Evolutionary conservation across 2,329 filamentous ascomycete species (phyloP).

Genomic region (Tolypocladium sp.): DNA sequence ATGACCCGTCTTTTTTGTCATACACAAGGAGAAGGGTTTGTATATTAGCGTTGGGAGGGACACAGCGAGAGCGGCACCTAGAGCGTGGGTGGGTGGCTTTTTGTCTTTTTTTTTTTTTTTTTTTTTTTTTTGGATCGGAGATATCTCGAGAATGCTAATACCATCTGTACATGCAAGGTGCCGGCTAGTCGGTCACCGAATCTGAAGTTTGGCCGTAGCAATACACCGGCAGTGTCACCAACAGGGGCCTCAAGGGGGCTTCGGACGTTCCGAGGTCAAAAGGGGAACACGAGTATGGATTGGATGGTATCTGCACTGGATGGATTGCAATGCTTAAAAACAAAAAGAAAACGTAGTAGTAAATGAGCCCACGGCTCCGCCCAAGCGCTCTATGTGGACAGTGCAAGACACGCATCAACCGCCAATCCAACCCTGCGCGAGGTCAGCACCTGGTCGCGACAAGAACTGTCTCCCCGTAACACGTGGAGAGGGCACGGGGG

Average conservation of each 20-base stretch:
- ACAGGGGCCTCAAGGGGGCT: not conserved
- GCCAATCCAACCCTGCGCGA: constrained; percentile 64
- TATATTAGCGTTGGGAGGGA: not conserved
- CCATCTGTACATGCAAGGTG: not conserved
- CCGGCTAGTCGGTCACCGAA: not conserved
- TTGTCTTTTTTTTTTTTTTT: not conserved
- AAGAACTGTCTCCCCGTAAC: too few species aligned
- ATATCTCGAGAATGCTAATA: not conserved
- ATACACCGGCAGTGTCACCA: not conserved
- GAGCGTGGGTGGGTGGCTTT: not conserved
- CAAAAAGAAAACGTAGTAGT: not conserved
- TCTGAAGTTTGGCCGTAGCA: too few species aligned
- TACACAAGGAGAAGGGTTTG: not conserved
- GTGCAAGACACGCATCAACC: constrained; percentile 76
- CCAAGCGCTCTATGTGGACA: constrained; percentile 34
- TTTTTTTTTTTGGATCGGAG: not conserved
- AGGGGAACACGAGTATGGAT: not conserved
- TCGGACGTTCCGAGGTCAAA: not conserved
- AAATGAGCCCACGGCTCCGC: not conserved
- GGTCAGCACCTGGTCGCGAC: constrained; percentile 4
- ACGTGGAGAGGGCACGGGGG: not conserved
- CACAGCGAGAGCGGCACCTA: not conserved
- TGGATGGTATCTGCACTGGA: not conserved
- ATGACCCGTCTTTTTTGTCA: not conserved
- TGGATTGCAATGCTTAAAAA: not conserved